Base-by-base conservation (phyloP, 495 filamentous ascomycete species). In the Podospora didyma region DNA sequence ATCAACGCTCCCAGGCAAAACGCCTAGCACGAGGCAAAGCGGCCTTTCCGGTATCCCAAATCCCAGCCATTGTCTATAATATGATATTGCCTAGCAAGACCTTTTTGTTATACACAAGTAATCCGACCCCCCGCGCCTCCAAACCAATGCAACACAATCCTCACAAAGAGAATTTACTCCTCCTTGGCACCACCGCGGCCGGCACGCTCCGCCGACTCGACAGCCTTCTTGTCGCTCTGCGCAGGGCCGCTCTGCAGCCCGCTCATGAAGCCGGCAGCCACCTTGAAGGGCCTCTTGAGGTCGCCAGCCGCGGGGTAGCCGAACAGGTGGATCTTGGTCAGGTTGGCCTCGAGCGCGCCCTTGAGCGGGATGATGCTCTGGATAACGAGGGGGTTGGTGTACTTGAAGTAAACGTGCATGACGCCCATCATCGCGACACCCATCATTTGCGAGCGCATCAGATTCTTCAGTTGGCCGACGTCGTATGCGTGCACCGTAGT, bases 361-460 rank as follows among this genome's bases (percentile, higher is more conserved):
- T 98, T 98, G 69, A 97, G 80, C 28, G 94, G 94, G 70, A 98
- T 93, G 81, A 98, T 96, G 68, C 87, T 92, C 83, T 98, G 94
- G 81, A 98, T 95, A 68, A 97, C 76, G 37, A 98, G 89, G 34
- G 94, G 94, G 85, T 97, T 98, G 77, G 92, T 96, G 87, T 96
- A 97, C 75, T 96, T 89, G 79, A 98, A 86, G 85, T 97, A 97
- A 62, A 97, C 58, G 78, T 97, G 94, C 94, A 98, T 97, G 68
- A 96, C 86, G 59, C 74, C 83, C 94, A 97, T 97, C 94, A 98
- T 97, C 65, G 83, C 90, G 49, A 98, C 79, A 49, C 94, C 94
- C 88, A 96, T 96, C 60, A 96, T 75, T 72, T 96, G 92, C 61
- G 86, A 80, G 78, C 91, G 92, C 76, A 88, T 87, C 62, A 89